These are phyloP conservation scores for Aciculosporium take DNA, from an alignment of 2,329 filamentous ascomycete genomes.

Conservation along the genomic window DNA sequence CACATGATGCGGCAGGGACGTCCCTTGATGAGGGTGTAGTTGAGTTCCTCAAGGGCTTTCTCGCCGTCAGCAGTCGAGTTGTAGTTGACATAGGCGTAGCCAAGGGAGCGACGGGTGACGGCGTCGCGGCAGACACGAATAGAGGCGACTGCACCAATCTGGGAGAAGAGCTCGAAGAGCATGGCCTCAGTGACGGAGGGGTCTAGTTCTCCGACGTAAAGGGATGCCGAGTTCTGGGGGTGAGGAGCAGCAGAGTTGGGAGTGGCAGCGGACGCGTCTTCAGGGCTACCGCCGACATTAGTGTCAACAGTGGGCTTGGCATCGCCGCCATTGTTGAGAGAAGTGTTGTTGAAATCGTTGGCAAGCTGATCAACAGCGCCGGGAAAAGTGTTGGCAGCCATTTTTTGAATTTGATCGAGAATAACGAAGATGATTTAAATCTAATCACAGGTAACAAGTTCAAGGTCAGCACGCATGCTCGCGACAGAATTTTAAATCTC, in stretches of 20 bases:
- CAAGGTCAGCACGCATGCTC: constrained; percentile 2
- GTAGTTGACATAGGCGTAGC: constrained; percentile 99
- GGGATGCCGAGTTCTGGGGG: constrained; percentile 87
- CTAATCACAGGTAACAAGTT: background rate
- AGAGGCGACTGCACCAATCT: constrained; percentile 95
- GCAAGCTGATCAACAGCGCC: constrained; percentile 66
- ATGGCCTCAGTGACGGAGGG: constrained; percentile 97
- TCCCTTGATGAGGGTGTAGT: constrained; percentile 99
- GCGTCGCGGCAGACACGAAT: constrained; percentile 99
- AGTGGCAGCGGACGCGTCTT: constrained; percentile 52
- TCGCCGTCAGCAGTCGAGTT: constrained; percentile 94
- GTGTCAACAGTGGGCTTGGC: constrained; percentile 61
- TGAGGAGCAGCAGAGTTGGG: constrained; percentile 60
- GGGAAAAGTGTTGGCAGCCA: constrained; percentile 45
- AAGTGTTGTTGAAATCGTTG: constrained; percentile 59
- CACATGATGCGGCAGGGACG: constrained; percentile 99
- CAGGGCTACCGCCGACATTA: constrained; percentile 40
- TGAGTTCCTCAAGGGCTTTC: constrained; percentile 96
- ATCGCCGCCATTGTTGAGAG: constrained; percentile 54
- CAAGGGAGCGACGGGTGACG: constrained; percentile 93
- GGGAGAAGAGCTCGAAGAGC: constrained; percentile 99
- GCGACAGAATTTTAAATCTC: no score
- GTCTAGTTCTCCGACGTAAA: constrained; percentile 98
- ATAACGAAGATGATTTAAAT: constrained; percentile 6
- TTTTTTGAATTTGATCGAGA: constrained; percentile 27